Percentiles rank a stretch among this genome's conserved stretches.
Conservation (phyloP, 2,329 filamentous ascomycete genomes). For the Onygenales sp. region DNA sequence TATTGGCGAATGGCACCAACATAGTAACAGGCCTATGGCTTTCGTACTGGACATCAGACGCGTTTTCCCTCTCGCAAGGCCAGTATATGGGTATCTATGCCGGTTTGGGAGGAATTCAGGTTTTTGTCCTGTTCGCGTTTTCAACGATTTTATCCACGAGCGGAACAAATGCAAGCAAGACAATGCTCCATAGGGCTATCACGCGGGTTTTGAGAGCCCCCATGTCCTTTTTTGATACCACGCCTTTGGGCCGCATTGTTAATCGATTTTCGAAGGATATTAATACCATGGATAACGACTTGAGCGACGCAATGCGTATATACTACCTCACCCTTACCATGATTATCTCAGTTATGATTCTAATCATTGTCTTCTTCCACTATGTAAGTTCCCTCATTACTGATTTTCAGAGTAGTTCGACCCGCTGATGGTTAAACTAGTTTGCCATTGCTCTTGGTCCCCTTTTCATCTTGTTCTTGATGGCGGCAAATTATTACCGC, state of each 20-base stretch:
- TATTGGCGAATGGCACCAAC: constrained; percentile 71
- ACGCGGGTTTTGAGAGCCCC: constrained; percentile 59
- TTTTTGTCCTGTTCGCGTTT: constrained; percentile 68
- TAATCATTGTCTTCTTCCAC: constrained; percentile 93
- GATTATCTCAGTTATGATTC: constrained; percentile 72
- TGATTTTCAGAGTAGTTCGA: constrained; percentile 3
- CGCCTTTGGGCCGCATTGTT: constrained; percentile 85
- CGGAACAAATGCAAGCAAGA: constrained; percentile 72
- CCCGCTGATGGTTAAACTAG: constrained; percentile 12
- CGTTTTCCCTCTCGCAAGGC: constrained; percentile 56
- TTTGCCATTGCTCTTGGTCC: constrained; percentile 63
- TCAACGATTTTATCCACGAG: constrained; percentile 67
- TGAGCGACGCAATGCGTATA: constrained; percentile 85
- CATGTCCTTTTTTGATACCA: constrained; percentile 94
- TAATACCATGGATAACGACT: constrained; percentile 89
- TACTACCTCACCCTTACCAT: constrained; percentile 77
- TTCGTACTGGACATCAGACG: constrained; percentile 82
- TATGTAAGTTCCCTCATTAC: constrained; percentile 42
- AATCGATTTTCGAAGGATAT: constrained; percentile 95
- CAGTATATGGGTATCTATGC: constrained; percentile 64
- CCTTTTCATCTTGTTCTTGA: constrained; percentile 66
- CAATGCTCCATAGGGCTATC: constrained; percentile 73
- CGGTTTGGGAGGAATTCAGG: constrained; percentile 61
- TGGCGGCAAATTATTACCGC: constrained; percentile 80
- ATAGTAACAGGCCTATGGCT: constrained; percentile 87